Conservation (phyloP, 2,329 filamentous ascomycete species). For the Aspergillus sp. region DNA sequence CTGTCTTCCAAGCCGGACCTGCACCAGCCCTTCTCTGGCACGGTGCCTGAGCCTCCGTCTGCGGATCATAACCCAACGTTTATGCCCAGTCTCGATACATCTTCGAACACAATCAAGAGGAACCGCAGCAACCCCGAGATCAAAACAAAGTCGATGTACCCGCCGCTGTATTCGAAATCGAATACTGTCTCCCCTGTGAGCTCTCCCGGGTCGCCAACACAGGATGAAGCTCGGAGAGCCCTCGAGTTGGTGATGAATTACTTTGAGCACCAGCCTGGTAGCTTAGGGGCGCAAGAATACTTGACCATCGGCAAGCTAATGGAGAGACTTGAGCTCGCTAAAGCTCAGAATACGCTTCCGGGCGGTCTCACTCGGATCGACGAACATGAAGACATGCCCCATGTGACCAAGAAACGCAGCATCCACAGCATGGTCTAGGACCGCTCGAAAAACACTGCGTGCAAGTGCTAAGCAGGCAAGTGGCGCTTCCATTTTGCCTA, state of each 20-base stretch:
- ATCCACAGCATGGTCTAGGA: conserved; percentile 41
- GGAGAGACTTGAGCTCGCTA: conserved; percentile 76
- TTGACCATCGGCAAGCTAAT: conserved; percentile 76
- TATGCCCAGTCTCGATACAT: conserved; percentile 23
- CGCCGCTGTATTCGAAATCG: conserved; percentile 38
- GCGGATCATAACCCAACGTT: conserved; percentile 46
- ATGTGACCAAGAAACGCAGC: conserved; percentile 46
- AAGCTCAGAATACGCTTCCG: conserved; percentile 42
- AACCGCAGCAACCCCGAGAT: conserved; percentile 47
- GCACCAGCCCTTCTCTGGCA: conserved; percentile 38
- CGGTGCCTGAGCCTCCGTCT: conserved; percentile 52
- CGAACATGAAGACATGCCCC: conserved; percentile 41
- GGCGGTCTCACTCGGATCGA: conserved; percentile 46
- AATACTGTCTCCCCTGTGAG: conserved; percentile 51
- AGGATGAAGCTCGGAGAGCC: conserved; percentile 81
- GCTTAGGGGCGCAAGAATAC: conserved; percentile 76
- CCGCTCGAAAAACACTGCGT: not conserved
- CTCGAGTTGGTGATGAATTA: conserved; percentile 79
- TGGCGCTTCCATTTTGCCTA: not conserved
- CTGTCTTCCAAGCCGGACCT: conserved; percentile 54
- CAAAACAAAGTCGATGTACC: conserved; percentile 41
- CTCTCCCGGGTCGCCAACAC: conserved; percentile 67
- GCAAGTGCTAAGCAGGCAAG: not conserved
- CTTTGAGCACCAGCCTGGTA: conserved; percentile 68
- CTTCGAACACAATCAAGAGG: conserved; percentile 38